Conservation (phyloP, 192 early-diverging fungal genomes). For the Rhizophagus sp. region DNA sequence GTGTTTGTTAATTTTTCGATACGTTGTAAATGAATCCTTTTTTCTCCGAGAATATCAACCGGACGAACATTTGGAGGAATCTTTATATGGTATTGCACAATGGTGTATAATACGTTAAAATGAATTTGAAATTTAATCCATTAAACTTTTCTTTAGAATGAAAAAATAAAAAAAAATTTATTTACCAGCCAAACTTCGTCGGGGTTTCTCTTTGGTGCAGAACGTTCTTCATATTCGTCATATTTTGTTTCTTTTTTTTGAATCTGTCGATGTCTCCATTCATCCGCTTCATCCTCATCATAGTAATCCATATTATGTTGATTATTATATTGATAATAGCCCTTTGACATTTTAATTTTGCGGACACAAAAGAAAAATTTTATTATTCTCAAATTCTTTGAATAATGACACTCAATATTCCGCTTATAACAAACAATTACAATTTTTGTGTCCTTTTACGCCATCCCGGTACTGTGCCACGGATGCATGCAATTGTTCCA, state of each 20-base stretch:
- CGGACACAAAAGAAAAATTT: no score
- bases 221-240: no score
- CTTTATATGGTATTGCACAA: neutral
- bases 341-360: no score
- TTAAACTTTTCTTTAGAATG: neutral
- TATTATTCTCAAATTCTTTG: no score
- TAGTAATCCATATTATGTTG: neutral
- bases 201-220: slow-evolving; percentile 9
- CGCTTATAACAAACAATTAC: neutral
- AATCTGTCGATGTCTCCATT: neutral
- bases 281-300: neutral
- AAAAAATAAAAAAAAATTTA: neutral
- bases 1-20: slow-evolving; percentile 36
- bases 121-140: neutral
- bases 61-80: slow-evolving; percentile 13
- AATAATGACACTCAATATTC: no score
- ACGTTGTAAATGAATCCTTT: slow-evolving; percentile 18
- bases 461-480: no score
- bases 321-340: neutral
- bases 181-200: slow-evolving; percentile 42
- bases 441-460: neutral
- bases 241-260: neutral
- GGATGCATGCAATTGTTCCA: no score
- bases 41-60: slow-evolving; percentile 31
- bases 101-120: no score